Evolutionary conservation across 2,329 filamentous ascomycete genomes (phyloP), one percentile per base, ranked within the genome.

Genomic region (Paracoccidioides brasiliensis): DNA sequence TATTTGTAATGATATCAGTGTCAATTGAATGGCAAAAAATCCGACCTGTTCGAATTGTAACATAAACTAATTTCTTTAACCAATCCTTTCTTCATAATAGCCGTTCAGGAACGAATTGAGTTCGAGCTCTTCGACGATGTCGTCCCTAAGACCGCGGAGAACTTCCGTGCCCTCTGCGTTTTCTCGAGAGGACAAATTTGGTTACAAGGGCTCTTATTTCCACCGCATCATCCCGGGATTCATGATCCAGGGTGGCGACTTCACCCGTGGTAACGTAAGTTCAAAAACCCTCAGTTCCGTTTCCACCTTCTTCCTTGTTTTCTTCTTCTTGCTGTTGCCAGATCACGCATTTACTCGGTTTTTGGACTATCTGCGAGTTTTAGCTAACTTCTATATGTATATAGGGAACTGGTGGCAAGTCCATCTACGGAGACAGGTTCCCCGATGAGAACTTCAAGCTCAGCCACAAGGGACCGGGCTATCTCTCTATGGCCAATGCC

Each of bases 181-280:
- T 22, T 22, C 84, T 61, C 80, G 79, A 64, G 80, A 87, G 78
- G 82, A 88, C 76, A 88, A 87, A 69, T 84, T 86, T 73, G 88
- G 88, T 66, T 95, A 94, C 80, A 74, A 81, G 72, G 83, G 82
- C 70, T 93, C 88, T 65, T 79, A 80, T 64, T 95, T 95, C 85
- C 89, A 95, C 82, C 88, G 90, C 67, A 85, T 95, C 75, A 95
- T 95, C 75, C 86, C 86, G 65, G 74, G 88, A 57, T 95, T 95
- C 81, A 95, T 95, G 90, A 85, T 95, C 66, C 90, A 95, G 81
- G 90, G 89, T 72, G 89, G 89, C 81, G 89, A 95, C 81, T 94
- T 94, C 79, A 94, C 89, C 75, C 86, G 86, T 70, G 83, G 84
- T 70, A 93, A 94, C 76, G 90, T 95, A 79, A 73, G 87, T 76